Percentiles rank a stretch among this genome's conserved stretches.
phyloP scores from a whole-genome alignment of 2,329 filamentous ascomycete species.

The Helotiales sp. region DNA sequence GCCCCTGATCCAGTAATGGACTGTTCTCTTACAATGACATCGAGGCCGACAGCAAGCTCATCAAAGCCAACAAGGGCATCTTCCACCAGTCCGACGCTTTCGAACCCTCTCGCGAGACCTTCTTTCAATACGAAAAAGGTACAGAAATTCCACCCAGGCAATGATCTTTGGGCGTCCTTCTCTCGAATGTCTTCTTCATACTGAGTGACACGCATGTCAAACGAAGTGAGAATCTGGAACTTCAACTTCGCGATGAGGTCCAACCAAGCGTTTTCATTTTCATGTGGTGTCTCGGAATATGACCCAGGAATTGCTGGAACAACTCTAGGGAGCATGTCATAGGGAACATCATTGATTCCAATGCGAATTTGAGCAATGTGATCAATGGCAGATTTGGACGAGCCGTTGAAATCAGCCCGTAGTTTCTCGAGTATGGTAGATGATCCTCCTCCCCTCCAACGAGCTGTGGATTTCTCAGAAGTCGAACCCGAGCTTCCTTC shows the following conservation, averaged over 20 bases:
- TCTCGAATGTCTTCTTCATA: slow-evolving; percentile 98
- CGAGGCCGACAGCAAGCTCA: slow-evolving; percentile 86
- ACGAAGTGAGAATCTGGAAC: slow-evolving; percentile 82
- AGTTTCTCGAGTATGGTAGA: slow-evolving; percentile 89
- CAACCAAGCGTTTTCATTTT: slow-evolving; percentile 80
- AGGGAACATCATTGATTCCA: slow-evolving; percentile 70
- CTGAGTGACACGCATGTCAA: slow-evolving; percentile 87
- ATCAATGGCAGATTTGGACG: slow-evolving; percentile 72
- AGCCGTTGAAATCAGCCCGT: slow-evolving; percentile 85
- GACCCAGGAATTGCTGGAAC: slow-evolving; percentile 66
- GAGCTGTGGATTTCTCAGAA: slow-evolving; percentile 68
- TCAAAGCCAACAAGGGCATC: slow-evolving; percentile 95
- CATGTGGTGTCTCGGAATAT: slow-evolving; percentile 73
- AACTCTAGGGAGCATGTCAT: slow-evolving; percentile 65
- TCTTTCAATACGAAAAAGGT: slow-evolving; percentile 99
- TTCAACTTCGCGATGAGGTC: slow-evolving; percentile 89
- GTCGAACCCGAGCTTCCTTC: slow-evolving; percentile 56
- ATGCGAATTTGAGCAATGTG: slow-evolving; percentile 86
- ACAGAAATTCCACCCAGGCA: slow-evolving; percentile 99
- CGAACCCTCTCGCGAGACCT: slow-evolving; percentile 89
- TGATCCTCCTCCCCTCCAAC: slow-evolving; percentile 78
- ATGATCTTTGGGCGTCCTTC: slow-evolving; percentile 81
- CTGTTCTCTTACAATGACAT: slow-evolving; percentile 80
- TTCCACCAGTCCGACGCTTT: slow-evolving; percentile 93
- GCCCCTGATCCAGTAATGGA: slow-evolving; percentile 60